Conservation (phyloP, 257 asterid genomes). For the Solanum microdontum region DNA sequence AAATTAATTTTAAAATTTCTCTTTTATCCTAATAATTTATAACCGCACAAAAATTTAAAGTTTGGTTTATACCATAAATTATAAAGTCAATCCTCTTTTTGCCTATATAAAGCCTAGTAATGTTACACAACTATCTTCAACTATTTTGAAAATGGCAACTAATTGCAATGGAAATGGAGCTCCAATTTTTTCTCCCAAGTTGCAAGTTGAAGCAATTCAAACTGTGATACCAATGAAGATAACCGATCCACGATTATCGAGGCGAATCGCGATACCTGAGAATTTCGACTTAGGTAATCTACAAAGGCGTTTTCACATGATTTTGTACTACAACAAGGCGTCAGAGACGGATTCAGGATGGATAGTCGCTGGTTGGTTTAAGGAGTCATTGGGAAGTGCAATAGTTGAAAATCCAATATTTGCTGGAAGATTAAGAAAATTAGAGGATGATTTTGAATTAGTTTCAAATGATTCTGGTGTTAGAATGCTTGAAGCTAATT, state of each 20-base stretch:
- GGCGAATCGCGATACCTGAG: slow-evolving; percentile 5
- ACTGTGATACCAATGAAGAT: slow-evolving; percentile 41
- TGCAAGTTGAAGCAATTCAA: slow-evolving; percentile 40
- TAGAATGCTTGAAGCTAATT: slow-evolving; percentile 39
- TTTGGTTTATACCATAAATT: too few species aligned
- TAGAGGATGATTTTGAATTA: slow-evolving; percentile 14
- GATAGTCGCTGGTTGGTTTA: slow-evolving; percentile 42
- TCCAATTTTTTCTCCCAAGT: not conserved
- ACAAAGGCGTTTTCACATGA: slow-evolving; percentile 25
- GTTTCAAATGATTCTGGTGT: slow-evolving; percentile 54
- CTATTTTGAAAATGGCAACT: not conserved
- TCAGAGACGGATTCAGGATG: slow-evolving; percentile 37
- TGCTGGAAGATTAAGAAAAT: slow-evolving; percentile 45
- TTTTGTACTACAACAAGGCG: slow-evolving; percentile 34
- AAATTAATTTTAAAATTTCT: too few species aligned
- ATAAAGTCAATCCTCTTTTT: not conserved
- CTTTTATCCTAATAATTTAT: too few species aligned
- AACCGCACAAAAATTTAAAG: not conserved
- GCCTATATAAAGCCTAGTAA: not conserved
- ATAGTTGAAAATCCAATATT: slow-evolving; percentile 39
- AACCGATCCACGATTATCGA: slow-evolving; percentile 35
- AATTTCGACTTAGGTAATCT: not conserved
- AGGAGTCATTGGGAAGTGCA: slow-evolving; percentile 49
- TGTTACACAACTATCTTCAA: not conserved
- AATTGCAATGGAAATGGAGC: not conserved